Conservation (phyloP, 1,139 yeast species). For the Nakaseomyces bracarensis region DNA sequence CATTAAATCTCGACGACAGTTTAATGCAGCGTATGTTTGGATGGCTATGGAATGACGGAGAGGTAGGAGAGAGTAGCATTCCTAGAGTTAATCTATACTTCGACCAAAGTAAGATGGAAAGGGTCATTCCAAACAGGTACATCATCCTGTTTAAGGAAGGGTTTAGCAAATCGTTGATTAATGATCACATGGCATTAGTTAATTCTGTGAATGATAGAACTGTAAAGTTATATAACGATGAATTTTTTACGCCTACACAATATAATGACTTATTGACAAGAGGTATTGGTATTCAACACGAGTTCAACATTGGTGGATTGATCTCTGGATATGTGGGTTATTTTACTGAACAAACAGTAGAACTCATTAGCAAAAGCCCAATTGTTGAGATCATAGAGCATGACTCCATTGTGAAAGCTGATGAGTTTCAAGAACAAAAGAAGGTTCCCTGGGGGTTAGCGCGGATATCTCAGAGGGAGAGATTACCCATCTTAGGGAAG, state of each 20-base stretch:
- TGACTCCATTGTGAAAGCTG: conserved; percentile 66
- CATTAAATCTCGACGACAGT: background rate
- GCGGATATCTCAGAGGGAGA: conserved; percentile 82
- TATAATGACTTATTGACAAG: conserved; percentile 12
- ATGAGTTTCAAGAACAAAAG: conserved; percentile 58
- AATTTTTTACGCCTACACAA: background rate
- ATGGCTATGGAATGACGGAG: background rate
- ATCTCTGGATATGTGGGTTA: conserved; percentile 66
- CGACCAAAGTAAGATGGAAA: background rate
- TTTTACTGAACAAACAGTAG: conserved; percentile 64
- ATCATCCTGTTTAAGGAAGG: conserved; percentile 67
- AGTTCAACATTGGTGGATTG: conserved; percentile 49
- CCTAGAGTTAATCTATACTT: background rate
- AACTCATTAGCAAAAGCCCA: conserved; percentile 64
- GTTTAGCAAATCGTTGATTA: background rate
- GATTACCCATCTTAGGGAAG: conserved; percentile 42
- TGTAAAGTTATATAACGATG: background rate
- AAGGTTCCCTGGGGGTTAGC: conserved; percentile 98
- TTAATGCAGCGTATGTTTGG: background rate
- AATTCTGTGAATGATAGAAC: background rate
- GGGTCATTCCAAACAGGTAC: conserved; percentile 63
- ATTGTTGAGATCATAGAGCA: conserved; percentile 68
- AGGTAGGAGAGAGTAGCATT: too few relatives aligned
- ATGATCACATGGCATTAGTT: background rate
- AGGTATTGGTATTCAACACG: conserved; percentile 55